phyloP scores from a whole-genome alignment of 2,329 filamentous ascomycete genomes.

The Nemania diffusa region DNA sequence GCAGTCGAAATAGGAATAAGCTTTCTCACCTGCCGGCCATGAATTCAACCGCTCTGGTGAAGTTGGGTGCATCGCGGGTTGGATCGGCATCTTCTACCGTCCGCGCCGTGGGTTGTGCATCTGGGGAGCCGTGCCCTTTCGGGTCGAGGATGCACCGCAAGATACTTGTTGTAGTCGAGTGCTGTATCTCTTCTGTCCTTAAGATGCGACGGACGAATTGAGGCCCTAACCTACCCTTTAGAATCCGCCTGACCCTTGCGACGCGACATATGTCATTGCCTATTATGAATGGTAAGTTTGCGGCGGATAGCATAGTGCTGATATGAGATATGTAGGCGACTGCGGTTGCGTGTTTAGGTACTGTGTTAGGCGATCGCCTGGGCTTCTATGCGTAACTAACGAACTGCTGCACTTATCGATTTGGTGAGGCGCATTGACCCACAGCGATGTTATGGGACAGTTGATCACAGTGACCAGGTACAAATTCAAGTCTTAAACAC shows the following conservation, averaged over 20 bases:
- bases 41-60: constrained; percentile 54
- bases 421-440: constrained; percentile 6
- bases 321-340: not conserved
- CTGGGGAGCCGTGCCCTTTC: not conserved
- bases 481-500: too few species aligned
- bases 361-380: too few species aligned
- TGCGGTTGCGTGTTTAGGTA: not conserved
- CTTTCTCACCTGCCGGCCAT: constrained; percentile 56
- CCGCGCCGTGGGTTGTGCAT: constrained; percentile 20
- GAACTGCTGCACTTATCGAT: too few species aligned
- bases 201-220: constrained; percentile 63
- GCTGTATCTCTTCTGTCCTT: constrained; percentile 53
- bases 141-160: constrained; percentile 31
- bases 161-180: constrained; percentile 23
- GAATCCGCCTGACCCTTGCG: constrained; percentile 69
- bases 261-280: constrained; percentile 84
- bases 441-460: not conserved
- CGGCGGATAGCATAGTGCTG: constrained; percentile 33
- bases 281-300: constrained; percentile 68
- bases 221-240: constrained; percentile 56
- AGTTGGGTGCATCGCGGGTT: constrained; percentile 31
- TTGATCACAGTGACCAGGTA: not conserved
- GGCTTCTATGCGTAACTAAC: too few species aligned
- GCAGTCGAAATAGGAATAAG: not conserved
- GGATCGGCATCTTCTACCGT: too few species aligned